Percentiles rank a stretch among this genome's conserved stretches.
phyloP scores from a whole-genome alignment of 495 filamentous ascomycete genomes.

The Podospora sp. region DNA sequence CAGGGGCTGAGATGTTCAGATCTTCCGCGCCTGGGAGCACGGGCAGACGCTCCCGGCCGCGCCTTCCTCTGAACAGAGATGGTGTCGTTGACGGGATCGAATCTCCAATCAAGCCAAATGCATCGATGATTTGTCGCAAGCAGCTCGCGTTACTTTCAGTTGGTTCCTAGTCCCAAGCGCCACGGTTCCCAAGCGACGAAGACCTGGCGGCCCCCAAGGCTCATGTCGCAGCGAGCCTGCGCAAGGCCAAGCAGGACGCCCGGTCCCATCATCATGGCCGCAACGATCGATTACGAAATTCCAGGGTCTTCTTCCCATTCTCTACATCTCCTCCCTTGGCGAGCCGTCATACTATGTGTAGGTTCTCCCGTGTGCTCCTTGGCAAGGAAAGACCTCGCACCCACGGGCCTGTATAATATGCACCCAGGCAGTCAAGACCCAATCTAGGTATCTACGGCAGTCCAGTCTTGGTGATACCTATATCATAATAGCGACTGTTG shows the following conservation, averaged over 20 bases:
- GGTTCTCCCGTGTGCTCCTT: too few species aligned
- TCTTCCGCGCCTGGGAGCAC: not conserved
- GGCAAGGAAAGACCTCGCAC: too few species aligned
- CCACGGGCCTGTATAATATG: too few species aligned
- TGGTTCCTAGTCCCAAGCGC: not conserved
- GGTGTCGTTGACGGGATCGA: not conserved
- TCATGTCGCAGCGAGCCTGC: not conserved
- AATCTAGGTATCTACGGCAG: too few species aligned
- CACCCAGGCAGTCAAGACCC: too few species aligned
- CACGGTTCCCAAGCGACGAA: not conserved
- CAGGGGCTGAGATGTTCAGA: not conserved
- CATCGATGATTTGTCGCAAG: not conserved
- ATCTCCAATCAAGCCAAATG: not conserved
- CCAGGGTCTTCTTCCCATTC: not conserved
- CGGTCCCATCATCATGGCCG: not conserved
- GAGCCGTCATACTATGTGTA: too few species aligned
- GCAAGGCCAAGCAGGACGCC: not conserved
- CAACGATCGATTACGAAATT: not conserved
- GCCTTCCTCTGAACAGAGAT: not conserved
- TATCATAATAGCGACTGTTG: too few species aligned
- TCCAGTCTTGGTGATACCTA: too few species aligned
- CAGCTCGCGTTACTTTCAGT: not conserved
- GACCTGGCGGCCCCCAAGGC: not conserved
- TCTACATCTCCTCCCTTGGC: not conserved
- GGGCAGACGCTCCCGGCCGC: not conserved